Evolutionary conservation across 352 stramenopile genomes (phyloP).

Genomic region (Globisporangium orthogonon): DNA sequence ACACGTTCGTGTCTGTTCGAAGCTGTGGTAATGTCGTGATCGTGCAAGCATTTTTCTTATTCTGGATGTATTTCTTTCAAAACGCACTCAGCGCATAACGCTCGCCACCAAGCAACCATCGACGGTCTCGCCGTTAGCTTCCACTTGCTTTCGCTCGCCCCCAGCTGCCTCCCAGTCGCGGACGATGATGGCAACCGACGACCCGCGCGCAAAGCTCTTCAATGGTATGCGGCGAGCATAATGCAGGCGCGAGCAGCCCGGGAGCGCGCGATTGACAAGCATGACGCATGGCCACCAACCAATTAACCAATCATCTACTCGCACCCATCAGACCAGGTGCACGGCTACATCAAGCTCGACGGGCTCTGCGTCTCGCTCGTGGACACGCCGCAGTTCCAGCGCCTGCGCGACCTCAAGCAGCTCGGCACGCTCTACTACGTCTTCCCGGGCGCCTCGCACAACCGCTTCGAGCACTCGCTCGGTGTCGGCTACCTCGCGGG

Average conservation of each 20-base stretch:
- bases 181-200: slow-evolving; percentile 7
- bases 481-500: slow-evolving; percentile 93
- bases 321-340: slow-evolving; percentile 50
- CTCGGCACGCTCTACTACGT: slow-evolving; percentile 88
- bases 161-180: not conserved
- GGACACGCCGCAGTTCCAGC: slow-evolving; percentile 92
- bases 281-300: not conserved
- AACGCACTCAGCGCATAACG: too few relatives aligned
- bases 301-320: not conserved
- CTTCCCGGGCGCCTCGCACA: slow-evolving; percentile 88
- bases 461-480: slow-evolving; percentile 95
- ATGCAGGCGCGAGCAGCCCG: not conserved
- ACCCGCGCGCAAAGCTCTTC: slow-evolving; percentile 46
- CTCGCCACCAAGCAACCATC: too few relatives aligned
- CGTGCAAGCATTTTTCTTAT: too few relatives aligned
- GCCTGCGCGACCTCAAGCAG: slow-evolving; percentile 93
- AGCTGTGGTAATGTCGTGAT: too few relatives aligned
- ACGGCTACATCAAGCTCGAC: slow-evolving; percentile 78
- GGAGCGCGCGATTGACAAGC: not conserved
- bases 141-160: too few relatives aligned
- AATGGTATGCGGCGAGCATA: slow-evolving; percentile 26
- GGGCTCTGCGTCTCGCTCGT: slow-evolving; percentile 80
- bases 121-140: too few relatives aligned
- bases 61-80: too few relatives aligned
- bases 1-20: too few relatives aligned